Base-by-base conservation (phyloP, 257 asterid species). In the Gardenia jasminoides region DNA sequence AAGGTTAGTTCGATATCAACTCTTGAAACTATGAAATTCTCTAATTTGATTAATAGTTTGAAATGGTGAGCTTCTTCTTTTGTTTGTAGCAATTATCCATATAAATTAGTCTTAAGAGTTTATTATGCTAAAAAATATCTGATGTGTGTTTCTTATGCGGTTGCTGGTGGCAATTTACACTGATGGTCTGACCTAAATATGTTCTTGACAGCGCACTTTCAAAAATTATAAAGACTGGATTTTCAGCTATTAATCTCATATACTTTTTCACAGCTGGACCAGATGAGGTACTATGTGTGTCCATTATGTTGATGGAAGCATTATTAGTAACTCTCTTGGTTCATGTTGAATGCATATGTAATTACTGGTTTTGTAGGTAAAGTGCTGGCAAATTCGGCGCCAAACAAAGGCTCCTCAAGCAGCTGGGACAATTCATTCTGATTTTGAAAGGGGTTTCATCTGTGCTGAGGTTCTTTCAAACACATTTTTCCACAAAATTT, bases 211-310 rank as follows among this genome's bases (percentile, higher is more conserved):
- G 99, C 82, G 92, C 90, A 74, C 97, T 96, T 80, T 85, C 97
- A 41, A 96, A 93, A 90, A 92, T 96, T 86, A 93, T 96, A 80
- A 96, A 96, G 91, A 96, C 97, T 54, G 99, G 99, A 78, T 96
- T 96, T 82, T 47, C 98, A n/a, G 96, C 99, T 81, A 96, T 96
- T 81, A 96, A 96, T 88, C 97, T 96, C 76, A 93, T 96, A 48
- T 96, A 96, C 87, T 96, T 96, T 68, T 96, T 96, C 96, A 96
- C 99, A 64, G 99, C 99, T 62, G 99, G 99, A 80, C 97, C 99
- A 58, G 99, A 96, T 84, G 99, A 96, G 99, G 99, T 96, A 93
- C 56, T 58, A 24, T 58, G 10, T 24, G 24, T n/a, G 9, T 70
- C 5, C 58, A 13, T 43, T 30, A 33, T 79, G 24, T 16, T 17